phyloP scores from a whole-genome alignment of 805 yeast genomes.

The Sugiyamaella qingdaonensis region DNA sequence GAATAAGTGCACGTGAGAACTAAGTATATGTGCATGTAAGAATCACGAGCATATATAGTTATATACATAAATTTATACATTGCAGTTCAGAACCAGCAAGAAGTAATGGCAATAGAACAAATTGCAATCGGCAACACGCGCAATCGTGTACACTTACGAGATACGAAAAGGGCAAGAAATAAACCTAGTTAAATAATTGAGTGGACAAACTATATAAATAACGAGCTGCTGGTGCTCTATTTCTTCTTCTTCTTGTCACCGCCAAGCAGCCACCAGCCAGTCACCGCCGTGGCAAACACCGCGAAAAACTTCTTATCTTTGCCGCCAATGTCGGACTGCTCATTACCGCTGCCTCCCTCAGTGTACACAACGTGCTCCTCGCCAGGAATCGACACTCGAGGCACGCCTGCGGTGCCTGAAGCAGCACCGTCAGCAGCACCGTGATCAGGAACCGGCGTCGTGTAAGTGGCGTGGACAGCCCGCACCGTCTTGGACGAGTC shows the following conservation, averaged over 20 bases:
- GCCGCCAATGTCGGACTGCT: conserved; percentile 19
- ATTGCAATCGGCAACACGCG: too few species aligned
- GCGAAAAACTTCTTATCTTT: conserved; percentile 33
- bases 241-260: conserved; percentile 14
- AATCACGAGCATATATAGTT: too few species aligned
- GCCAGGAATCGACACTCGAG: conserved; percentile 17
- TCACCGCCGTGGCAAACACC: conserved; percentile 31
- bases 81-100: too few species aligned
- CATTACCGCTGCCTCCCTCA: conserved; percentile 1
- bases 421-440: conserved; percentile 23
- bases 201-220: too few species aligned
- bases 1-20: too few species aligned
- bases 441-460: conserved; percentile 18
- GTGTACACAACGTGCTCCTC: background rate
- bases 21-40: too few species aligned
- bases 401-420: conserved; percentile 24
- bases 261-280: conserved; percentile 37
- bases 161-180: too few species aligned
- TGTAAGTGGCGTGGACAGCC: conserved; percentile 12
- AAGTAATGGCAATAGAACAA: too few species aligned
- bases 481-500: conserved; percentile 18
- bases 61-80: too few species aligned
- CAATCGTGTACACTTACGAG: too few species aligned
- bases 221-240: background rate
- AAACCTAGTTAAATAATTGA: too few species aligned